A percentile compares a stretch with the other conserved stretches of the same genome.
Evolutionary conservation across 176 grass and related monocot species (phyloP).

Genomic region (Zizania latifolia): DNA sequence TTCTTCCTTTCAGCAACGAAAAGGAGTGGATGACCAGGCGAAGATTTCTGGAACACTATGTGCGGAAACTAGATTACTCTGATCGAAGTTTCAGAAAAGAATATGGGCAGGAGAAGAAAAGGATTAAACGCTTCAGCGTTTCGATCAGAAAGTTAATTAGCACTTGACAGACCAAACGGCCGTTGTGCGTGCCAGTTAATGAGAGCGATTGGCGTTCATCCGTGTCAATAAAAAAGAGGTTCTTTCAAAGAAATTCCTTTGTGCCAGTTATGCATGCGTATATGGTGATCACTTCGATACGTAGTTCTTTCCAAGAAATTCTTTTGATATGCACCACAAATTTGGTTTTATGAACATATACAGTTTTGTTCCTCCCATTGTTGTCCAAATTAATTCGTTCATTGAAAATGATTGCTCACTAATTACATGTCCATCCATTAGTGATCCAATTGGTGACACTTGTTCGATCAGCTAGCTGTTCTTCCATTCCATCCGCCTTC

Average conservation of each 20-base stretch:
- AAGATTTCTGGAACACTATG: background rate
- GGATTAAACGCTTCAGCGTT: background rate
- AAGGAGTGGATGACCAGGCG: background rate
- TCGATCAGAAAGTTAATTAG: background rate
- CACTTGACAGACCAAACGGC: background rate
- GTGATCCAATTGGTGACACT: background rate
- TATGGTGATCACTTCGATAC: background rate
- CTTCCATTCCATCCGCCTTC: background rate
- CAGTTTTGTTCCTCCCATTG: background rate
- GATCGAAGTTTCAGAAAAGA: background rate
- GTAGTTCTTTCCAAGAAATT: too few species aligned
- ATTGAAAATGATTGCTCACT: background rate
- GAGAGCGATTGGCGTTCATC: background rate
- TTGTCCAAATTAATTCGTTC: background rate
- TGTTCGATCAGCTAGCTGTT: background rate
- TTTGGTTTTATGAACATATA: background rate
- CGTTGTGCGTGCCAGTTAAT: slow-evolving; percentile 17
- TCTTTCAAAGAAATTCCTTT: too few species aligned
- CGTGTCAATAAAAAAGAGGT: background rate
- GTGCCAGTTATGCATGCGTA: background rate
- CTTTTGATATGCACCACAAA: background rate
- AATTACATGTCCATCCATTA: background rate
- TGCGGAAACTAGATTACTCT: background rate
- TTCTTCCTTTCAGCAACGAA: background rate
- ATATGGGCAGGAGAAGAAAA: background rate